Base-by-base conservation (phyloP, 2,329 filamentous ascomycete species). In the Phialemoniopsis sp. region DNA sequence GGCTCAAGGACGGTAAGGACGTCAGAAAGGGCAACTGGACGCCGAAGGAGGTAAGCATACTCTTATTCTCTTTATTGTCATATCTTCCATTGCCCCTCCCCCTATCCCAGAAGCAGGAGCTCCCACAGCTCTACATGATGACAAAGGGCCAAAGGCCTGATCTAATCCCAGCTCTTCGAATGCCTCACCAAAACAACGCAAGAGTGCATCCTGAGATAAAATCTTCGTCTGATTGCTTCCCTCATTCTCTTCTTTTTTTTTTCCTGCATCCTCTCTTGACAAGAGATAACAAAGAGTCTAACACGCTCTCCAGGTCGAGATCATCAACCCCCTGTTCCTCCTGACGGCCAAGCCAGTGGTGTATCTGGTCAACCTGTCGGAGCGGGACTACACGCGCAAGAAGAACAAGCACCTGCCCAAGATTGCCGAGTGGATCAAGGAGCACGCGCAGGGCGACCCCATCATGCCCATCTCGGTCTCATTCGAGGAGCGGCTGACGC, bases 131-230 rank as follows among this genome's bases (percentile, higher is more conserved):
- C 80, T 71, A 63, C 56, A 84, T 95, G 93, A 97, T 97, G 93
- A 97, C 83, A 85, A 95, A 95, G 85, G 93, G 89, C 88, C 82
- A 78, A 73, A 68, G 78, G 87, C 89, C 90, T 86, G 86, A 89
- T 77, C 73, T 87, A 90, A 95, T 88, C 93, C 93, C 93, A 98
- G 93, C 93, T 98, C 93, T 86, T 95, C 85, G 91, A 97, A 84
- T 80, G 78, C 80, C 85, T 87, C 82, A 77, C 69, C 21, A 26
- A 26, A 70, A 70, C 68, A 80, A 87, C 81, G 78, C 76, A 74
- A 26, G 85, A 88, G 85, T 76, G 74, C 76, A 79, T 81, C 62
- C 68, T 96, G 91, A 94, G 89, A 96, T 85, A 76, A 87, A 74
- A 70, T 79, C 76, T 75, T 68, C 70, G 63, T 81, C 86, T 89